Evolutionary conservation across 768 basidiomycete species (phyloP).

Genomic region (Serendipita vermifera): DNA sequence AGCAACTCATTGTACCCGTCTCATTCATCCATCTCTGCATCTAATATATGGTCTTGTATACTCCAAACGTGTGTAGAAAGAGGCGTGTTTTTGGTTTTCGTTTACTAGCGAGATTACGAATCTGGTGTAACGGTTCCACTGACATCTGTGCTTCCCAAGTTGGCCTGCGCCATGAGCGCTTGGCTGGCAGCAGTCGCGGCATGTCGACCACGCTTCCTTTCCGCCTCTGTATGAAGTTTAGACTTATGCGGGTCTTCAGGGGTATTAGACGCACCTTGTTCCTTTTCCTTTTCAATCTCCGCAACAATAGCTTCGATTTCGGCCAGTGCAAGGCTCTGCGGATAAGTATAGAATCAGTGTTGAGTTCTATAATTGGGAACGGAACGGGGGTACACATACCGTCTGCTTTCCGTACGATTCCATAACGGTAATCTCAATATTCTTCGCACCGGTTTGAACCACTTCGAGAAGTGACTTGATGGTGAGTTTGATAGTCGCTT

Average conservation of each 20-base stretch:
- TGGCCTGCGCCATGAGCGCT: conserved; percentile 54
- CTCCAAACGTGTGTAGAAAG: no score
- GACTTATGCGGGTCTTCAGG: not conserved
- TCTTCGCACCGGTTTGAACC: conserved; percentile 99
- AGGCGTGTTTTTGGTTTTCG: no score
- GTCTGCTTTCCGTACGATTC: conserved; percentile 88
- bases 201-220: conserved; percentile 78
- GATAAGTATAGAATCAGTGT: not conserved
- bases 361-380: not conserved
- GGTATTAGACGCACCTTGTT: conserved; percentile 51
- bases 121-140: conserved; percentile 7
- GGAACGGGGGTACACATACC: conserved; percentile 35
- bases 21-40: no score
- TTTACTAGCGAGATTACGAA: no score
- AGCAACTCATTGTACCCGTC: no score
- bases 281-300: conserved; percentile 95
- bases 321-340: conserved; percentile 66
- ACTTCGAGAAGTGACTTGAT: conserved; percentile 94
- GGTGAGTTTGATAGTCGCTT: conserved; percentile 87
- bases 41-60: no score
- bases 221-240: conserved; percentile 53
- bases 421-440: conserved; percentile 98
- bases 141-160: conserved; percentile 3
- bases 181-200: conserved; percentile 88
- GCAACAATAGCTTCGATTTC: conserved; percentile 88